Evolutionary conservation across 331 rosid species (phyloP).

Genomic region (Spiraea crenata): DNA sequence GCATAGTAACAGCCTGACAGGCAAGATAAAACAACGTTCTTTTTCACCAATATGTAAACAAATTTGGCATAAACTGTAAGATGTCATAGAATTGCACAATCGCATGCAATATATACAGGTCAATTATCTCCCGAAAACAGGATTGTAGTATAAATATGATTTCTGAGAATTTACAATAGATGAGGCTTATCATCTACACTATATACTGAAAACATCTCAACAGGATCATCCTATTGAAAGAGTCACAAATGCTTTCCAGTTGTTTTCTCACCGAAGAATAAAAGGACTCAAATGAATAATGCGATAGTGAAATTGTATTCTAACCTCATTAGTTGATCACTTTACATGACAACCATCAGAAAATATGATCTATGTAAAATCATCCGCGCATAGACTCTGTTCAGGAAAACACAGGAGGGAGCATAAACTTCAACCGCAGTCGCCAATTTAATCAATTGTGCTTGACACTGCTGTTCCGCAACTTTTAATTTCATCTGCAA

Average conservation of each 20-base stretch:
- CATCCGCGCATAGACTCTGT: background rate
- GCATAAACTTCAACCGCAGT: background rate
- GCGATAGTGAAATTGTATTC: background rate
- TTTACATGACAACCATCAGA: background rate
- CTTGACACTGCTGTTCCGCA: background rate
- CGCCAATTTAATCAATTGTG: conserved; percentile 6
- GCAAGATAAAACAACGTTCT: background rate
- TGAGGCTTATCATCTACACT: background rate
- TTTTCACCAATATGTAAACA: background rate
- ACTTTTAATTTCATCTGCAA: background rate
- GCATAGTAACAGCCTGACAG: background rate
- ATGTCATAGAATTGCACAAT: background rate
- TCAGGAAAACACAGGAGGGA: background rate
- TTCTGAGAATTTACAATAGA: conserved; percentile 21
- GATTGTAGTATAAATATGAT: conserved; percentile 9
- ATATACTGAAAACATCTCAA: conserved; percentile 12
- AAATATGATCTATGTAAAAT: background rate
- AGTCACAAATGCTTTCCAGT: background rate
- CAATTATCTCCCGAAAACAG: background rate
- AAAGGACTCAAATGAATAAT: conserved; percentile 1
- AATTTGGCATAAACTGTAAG: background rate
- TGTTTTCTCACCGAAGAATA: background rate
- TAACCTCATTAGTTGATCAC: background rate
- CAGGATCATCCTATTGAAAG: conserved; percentile 7
- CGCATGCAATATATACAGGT: background rate